Evolutionary conservation across 2,329 filamentous ascomycete genomes (phyloP).

Genomic region (Colletotrichum falcatum): DNA sequence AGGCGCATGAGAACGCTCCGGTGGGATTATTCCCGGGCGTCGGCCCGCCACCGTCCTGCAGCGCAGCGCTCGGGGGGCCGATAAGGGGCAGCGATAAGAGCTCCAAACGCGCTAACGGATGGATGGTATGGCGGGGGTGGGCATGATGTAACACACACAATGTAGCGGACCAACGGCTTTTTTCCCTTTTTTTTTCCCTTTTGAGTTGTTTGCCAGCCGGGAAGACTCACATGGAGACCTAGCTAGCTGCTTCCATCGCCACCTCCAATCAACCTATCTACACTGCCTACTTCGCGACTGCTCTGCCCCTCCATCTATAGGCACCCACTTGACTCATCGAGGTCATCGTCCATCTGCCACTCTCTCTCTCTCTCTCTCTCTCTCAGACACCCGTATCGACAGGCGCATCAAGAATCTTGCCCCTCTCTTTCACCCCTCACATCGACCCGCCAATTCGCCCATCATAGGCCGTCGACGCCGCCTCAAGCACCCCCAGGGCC

Average conservation of each 20-base stretch:
- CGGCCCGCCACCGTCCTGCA: neutral
- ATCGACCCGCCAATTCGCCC: conserved; percentile 38
- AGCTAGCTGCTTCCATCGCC: neutral
- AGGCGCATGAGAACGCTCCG: neutral
- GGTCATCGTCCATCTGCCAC: neutral
- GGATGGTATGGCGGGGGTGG: conserved; percentile 27
- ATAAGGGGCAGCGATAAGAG: conserved; percentile 34
- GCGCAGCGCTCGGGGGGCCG: neutral
- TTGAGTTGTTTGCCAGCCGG: neutral
- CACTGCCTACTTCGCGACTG: neutral
- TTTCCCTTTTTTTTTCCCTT: conserved; percentile 30
- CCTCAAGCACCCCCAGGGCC: conserved; percentile 51
- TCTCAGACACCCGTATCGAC: neutral
- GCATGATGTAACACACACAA: conserved; percentile 38
- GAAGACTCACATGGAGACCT: conserved; percentile 1
- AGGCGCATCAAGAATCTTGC: neutral
- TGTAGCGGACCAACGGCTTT: conserved; percentile 21
- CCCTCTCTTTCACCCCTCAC: neutral
- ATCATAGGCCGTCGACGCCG: conserved; percentile 56
- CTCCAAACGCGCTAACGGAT: conserved; percentile 13
- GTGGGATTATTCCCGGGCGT: neutral
- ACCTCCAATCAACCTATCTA: neutral
- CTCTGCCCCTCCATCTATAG: neutral
- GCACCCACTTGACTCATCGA: neutral
- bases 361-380: neutral